A percentile compares a stretch with the other conserved stretches of the same genome.
phyloP scores from a whole-genome alignment of 768 basidiomycete species.

The Hericium rajendrae region DNA sequence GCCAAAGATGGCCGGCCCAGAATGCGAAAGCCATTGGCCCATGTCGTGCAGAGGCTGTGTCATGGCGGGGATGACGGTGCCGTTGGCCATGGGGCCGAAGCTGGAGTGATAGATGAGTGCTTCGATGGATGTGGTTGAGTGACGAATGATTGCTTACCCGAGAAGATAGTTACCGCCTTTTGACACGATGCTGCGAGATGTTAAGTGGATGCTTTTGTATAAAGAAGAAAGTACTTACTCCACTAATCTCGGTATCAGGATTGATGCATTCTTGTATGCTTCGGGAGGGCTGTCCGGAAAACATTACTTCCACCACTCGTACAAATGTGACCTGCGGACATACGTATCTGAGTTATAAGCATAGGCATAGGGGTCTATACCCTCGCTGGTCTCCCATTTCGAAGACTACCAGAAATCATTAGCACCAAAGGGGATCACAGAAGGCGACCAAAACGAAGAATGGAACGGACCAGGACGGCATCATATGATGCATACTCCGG shows the following conservation, averaged over 20 bases:
- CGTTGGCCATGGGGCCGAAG: constrained; percentile 7
- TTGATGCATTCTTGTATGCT: neutral
- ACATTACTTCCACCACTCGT: neutral
- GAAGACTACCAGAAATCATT: constrained; percentile 22
- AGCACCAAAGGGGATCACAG: neutral
- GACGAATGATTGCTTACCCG: neutral
- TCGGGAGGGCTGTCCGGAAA: neutral
- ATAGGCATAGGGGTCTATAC: constrained; percentile 45
- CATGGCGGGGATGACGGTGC: constrained; percentile 12
- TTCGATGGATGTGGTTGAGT: neutral
- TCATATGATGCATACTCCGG: constrained; percentile 23
- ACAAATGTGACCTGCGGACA: neutral
- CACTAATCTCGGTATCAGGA: neutral
- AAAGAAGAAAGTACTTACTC: neutral
- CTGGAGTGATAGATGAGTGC: neutral
- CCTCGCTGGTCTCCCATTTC: constrained; percentile 52
- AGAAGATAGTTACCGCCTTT: neutral
- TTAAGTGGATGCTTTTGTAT: neutral
- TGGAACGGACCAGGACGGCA: constrained; percentile 11
- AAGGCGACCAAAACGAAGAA: neutral
- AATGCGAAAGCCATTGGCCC: constrained; percentile 9
- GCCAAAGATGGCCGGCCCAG: constrained; percentile 12
- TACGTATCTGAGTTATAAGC: constrained; percentile 24
- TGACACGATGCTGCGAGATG: neutral
- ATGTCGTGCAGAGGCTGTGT: constrained; percentile 8